Evolutionary conservation across 257 asterid species (phyloP), one percentile per base, ranked within the genome.

Genomic region (Linderniella brevidens): DNA sequence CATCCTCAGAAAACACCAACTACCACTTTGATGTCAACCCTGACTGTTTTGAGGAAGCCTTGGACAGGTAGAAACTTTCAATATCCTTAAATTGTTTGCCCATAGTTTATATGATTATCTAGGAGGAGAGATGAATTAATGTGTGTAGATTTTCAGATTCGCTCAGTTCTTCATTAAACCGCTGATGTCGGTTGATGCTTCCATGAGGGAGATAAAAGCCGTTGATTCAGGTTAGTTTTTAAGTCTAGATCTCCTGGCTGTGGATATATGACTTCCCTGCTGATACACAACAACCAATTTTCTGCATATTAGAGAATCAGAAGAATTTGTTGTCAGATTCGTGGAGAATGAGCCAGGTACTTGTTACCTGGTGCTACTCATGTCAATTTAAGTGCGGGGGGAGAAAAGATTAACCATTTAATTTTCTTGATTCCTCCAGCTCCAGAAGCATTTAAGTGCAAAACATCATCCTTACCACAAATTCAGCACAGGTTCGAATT

Each of bases 301-400:
- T 35, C 56, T 40, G 29, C n/a, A n/a, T n/a, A n/a, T n/a, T 78
- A 88, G 98, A 88, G 71, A 80, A 88, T 69, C 96, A 84, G 62
- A 88, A 78, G 72, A 88, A 88, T 73, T 68, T 88, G 60, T 77
- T 88, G 13, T 69, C 98, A 53, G 98, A 88, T 78, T 57, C 9
- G 63, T 84, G 98, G 98, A 82, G 98, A 71, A 88, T 88, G 94
- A 64, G 64, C 69, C 98, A 88, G 98, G 98, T 88, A 67, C 44
- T 35, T 68, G 32, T 25, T 25, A 25, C 32, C 32, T 41, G 15
- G 18, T 25, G 18, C 47, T 16, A 16, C 39, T 42, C 38, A 13
- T 51, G 36, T 37, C 15, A 25, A 37, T 43, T 12, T 18, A 25
- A 25, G 32, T 25, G 32, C 32, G 32, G 32, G 32, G 6, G 6